phyloP scores from a whole-genome alignment of 2,329 filamentous ascomycete genomes.

The Leptographium procerum region DNA sequence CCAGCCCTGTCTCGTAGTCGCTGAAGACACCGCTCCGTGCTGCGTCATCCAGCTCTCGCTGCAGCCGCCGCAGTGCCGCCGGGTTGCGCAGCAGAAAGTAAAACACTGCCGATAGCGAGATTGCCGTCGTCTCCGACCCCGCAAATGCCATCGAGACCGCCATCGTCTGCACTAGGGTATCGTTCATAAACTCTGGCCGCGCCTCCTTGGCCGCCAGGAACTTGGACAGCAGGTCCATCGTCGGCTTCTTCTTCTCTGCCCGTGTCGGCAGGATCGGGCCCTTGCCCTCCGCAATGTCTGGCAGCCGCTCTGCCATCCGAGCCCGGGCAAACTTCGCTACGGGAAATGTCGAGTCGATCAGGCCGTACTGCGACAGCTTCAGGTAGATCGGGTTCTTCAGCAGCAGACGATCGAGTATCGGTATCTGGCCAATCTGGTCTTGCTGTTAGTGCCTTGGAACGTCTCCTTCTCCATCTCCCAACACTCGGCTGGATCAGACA shows the following conservation, averaged over 20 bases:
- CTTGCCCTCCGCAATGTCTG: constrained; percentile 30
- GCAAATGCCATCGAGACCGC: constrained; percentile 64
- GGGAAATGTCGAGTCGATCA: constrained; percentile 59
- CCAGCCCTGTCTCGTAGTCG: constrained; percentile 43
- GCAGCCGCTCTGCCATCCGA: constrained; percentile 53
- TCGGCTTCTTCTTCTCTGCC: constrained; percentile 23
- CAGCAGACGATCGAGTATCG: constrained; percentile 53
- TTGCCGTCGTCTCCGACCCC: constrained; percentile 70
- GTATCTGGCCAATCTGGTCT: constrained; percentile 60
- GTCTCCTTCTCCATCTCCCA: background rate
- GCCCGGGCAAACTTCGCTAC: constrained; percentile 61
- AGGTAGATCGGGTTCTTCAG: constrained; percentile 67
- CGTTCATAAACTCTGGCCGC: constrained; percentile 60
- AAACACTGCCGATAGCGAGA: constrained; percentile 59
- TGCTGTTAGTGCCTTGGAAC: background rate
- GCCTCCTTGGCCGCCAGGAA: constrained; percentile 58
- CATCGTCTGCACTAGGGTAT: constrained; percentile 57
- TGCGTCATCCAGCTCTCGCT: constrained; percentile 51
- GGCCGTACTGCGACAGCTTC: constrained; percentile 52
- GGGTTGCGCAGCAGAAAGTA: constrained; percentile 62
- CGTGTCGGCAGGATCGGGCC: constrained; percentile 27
- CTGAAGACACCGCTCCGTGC: constrained; percentile 38
- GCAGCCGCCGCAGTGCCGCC: constrained; percentile 39
- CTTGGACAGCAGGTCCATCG: constrained; percentile 56
- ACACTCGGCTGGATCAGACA: too few species aligned